phyloP scores from a whole-genome alignment of 2,329 filamentous ascomycete genomes.

The Aureobasidium zeae region DNA sequence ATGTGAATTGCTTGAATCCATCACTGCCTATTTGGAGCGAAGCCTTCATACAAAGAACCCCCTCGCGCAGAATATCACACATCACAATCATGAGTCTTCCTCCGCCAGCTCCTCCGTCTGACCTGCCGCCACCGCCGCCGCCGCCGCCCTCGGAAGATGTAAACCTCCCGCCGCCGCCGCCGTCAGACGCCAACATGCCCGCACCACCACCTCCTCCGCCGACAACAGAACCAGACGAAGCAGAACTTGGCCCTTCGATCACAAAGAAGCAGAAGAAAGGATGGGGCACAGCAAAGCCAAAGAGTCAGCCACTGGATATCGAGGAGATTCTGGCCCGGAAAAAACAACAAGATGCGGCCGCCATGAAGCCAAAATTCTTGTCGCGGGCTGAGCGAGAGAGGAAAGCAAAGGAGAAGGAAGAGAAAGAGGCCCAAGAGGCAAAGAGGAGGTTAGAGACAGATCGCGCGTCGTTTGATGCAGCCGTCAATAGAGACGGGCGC shows the following conservation, averaged over 20 bases:
- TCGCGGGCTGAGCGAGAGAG: conserved; percentile 75
- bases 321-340: conserved; percentile 80
- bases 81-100: conserved; percentile 15
- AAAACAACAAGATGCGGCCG: conserved; percentile 73
- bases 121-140: conserved; percentile 20
- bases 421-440: conserved; percentile 59
- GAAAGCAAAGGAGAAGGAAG: conserved; percentile 66
- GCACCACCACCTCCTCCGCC: conserved; percentile 18
- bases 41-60: too few species aligned
- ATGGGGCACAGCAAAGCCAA: conserved; percentile 23
- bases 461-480: conserved; percentile 16
- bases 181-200: conserved; percentile 12
- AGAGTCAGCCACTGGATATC: conserved; percentile 59
- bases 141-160: conserved; percentile 20
- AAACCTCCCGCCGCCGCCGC: conserved; percentile 20
- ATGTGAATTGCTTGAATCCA: background rate
- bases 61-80: too few species aligned
- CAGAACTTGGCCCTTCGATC: conserved; percentile 14
- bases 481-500: conserved; percentile 16
- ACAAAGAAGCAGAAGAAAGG: conserved; percentile 42
- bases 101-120: conserved; percentile 19
- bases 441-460: conserved; percentile 44
- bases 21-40: too few species aligned
- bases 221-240: conserved; percentile 6
- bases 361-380: conserved; percentile 80